A percentile compares a stretch with the other conserved stretches of the same genome.
These are phyloP conservation scores for Theobroma grandiflorum DNA, from an alignment of 441 rosid species.

Conservation along the genomic window DNA sequence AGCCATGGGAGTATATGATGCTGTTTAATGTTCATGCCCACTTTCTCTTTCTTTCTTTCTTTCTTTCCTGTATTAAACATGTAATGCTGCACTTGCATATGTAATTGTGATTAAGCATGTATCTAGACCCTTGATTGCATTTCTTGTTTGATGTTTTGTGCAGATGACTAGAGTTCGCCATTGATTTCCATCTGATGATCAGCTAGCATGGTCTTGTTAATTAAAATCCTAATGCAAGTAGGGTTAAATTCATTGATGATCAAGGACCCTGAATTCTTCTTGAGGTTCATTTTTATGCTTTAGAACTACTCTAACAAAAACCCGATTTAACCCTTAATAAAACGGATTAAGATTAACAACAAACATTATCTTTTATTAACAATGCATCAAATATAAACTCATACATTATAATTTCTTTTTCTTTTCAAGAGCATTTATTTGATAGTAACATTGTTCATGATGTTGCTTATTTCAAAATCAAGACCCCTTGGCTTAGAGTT, in stretches of 20 bases:
- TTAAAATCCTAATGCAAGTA: no score
- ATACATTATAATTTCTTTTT: no score
- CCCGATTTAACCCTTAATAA: no score
- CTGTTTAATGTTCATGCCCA: neutral
- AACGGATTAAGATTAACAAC: no score
- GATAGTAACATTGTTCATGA: neutral
- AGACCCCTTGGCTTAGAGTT: neutral
- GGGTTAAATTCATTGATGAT: no score
- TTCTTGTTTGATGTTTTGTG: neutral
- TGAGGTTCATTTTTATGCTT: no score
- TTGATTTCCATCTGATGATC: neutral
- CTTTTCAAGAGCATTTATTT: no score
- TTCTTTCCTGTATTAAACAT: neutral
- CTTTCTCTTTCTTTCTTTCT: neutral
- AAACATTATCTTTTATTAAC: no score
- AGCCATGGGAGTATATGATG: constrained; percentile 11
- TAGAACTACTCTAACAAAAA: no score
- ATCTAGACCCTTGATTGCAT: constrained; percentile 7
- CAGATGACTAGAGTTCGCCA: neutral
- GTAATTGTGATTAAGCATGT: neutral
- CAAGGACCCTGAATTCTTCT: no score
- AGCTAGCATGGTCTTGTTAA: no score
- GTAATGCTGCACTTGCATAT: neutral
- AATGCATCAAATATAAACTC: no score
- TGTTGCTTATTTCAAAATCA: neutral